phyloP scores from a whole-genome alignment of 371 early-diverging fungal genomes.

The Apophysomyces ossiformis region DNA sequence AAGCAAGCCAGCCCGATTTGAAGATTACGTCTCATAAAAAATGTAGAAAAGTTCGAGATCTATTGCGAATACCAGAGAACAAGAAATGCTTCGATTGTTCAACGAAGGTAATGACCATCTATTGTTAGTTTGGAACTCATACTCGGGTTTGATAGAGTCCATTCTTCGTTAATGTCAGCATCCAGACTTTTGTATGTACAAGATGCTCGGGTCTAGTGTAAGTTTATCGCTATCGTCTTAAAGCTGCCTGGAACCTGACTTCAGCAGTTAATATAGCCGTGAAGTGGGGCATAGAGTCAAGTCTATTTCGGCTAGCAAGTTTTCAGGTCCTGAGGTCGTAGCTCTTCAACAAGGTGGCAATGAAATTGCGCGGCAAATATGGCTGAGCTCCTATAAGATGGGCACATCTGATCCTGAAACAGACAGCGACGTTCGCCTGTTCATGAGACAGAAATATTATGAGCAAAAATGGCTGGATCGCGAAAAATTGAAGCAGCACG shows the following conservation, averaged over 20 bases:
- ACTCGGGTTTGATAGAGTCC: slow-evolving; percentile 48
- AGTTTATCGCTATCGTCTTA: slow-evolving; percentile 23
- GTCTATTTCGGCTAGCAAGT: slow-evolving; percentile 69
- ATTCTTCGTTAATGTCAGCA: slow-evolving; percentile 66
- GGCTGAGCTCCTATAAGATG: slow-evolving; percentile 36
- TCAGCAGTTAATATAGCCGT: slow-evolving; percentile 46
- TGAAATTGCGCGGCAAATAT: slow-evolving; percentile 42
- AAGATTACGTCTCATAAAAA: background rate
- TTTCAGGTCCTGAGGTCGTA: slow-evolving; percentile 62
- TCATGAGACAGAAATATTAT: slow-evolving; percentile 55
- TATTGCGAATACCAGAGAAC: slow-evolving; percentile 55
- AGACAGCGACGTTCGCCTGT: slow-evolving; percentile 43
- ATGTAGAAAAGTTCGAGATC: slow-evolving; percentile 37
- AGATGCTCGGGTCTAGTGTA: slow-evolving; percentile 72
- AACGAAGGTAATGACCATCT: slow-evolving; percentile 50
- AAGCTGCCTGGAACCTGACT: background rate
- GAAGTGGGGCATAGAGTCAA: slow-evolving; percentile 73
- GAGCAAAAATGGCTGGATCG: slow-evolving; percentile 53
- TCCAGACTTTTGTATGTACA: slow-evolving; percentile 65
- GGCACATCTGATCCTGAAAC: slow-evolving; percentile 40
- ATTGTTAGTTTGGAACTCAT: no score
- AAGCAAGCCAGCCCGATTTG: background rate
- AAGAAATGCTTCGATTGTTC: slow-evolving; percentile 72
- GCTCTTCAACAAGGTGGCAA: slow-evolving; percentile 68
- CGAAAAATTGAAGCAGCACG: slow-evolving; percentile 26